These are phyloP conservation scores for Calonectria pseudoturangicola DNA, from an alignment of 2,329 filamentous ascomycete genomes.

Conservation along the genomic window DNA sequence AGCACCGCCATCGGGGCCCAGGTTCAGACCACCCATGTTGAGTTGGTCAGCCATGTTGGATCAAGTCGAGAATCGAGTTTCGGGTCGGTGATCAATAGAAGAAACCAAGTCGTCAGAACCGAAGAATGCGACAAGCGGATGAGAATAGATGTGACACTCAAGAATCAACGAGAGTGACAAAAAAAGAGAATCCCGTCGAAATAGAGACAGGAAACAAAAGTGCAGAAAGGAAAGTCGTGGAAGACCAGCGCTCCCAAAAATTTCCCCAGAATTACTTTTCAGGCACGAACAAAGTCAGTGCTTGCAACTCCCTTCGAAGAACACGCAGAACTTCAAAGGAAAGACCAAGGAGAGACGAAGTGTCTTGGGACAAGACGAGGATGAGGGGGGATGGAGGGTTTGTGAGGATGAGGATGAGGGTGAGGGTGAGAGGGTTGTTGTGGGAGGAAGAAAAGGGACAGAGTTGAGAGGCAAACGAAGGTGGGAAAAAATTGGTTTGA, in stretches of 20 bases:
- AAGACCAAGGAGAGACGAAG: conserved; percentile 65
- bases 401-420: conserved; percentile 57
- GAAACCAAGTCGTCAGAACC: conserved; percentile 48
- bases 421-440: conserved; percentile 57
- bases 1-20: conserved; percentile 67
- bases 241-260: conserved; percentile 59
- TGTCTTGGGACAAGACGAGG: conserved; percentile 57
- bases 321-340: conserved; percentile 68
- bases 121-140: conserved; percentile 44
- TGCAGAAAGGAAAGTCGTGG: conserved; percentile 57
- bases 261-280: conserved; percentile 59
- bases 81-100: conserved; percentile 45
- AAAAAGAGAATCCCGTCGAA: conserved; percentile 56
- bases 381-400: conserved; percentile 56
- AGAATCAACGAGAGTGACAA: conserved; percentile 52
- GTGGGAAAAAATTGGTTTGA: conserved; percentile 60
- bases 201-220: conserved; percentile 55
- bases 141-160: conserved; percentile 56
- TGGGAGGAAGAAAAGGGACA: conserved; percentile 59
- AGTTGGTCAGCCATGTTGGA: conserved; percentile 87
- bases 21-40: conserved; percentile 85
- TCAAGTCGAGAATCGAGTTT: conserved; percentile 49
- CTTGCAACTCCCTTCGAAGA: conserved; percentile 63
- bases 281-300: conserved; percentile 57
- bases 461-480: conserved; percentile 58